Evolutionary conservation across 371 early-diverging fungal genomes (phyloP), one percentile per base, ranked within the genome.

Genomic region (Rhizomucor pusillus): DNA sequence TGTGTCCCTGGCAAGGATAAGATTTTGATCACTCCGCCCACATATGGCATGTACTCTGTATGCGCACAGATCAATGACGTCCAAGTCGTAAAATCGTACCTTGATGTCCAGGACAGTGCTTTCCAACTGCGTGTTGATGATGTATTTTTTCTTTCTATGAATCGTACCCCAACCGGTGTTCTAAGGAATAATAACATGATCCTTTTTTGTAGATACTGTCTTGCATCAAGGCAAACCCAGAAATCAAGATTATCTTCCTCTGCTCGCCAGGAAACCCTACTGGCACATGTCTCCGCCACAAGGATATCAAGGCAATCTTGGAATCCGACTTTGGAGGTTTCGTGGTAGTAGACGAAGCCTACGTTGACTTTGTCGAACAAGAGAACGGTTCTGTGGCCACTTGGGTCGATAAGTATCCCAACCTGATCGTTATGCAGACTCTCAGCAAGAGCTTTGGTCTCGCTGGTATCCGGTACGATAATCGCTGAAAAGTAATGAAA

Each of bases 211-310:
- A 90, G 87, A 79, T 93, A 43, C 65, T 86, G 41, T 71, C 67
- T 16, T 72, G 75, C 1, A 50, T 93, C 14, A 65, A 71, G 18
- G 71, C 78, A 40, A 84, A 94, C 54, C 85, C 90, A 13, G 59
- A 80, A 10, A 85, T 96, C 67, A 97, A 97, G 65, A 56, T 97
- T 11, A 71, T 97, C 43, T 94, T 94, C 71, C 78, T 98, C 56
- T 98, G 98, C 73, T 93, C 93, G 18, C 99, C 99, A 6, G 99
- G 99, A 55, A 99, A 99, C 74, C 99, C 99, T 16, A 99, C 99
- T 1, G 97, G 97, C 37, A 90, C 93, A 4, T 75, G 79, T 19
- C 75, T 99, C 39, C 52, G 52, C 16, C 81, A 88, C 56, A 71
- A 73, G 6, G 89, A 88, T 54, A 88, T 99, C 53, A 73, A 76